These are phyloP conservation scores for Pseudocercospora pini-densiflorae DNA, from an alignment of 2,329 filamentous ascomycete genomes.

Conservation along the genomic window DNA sequence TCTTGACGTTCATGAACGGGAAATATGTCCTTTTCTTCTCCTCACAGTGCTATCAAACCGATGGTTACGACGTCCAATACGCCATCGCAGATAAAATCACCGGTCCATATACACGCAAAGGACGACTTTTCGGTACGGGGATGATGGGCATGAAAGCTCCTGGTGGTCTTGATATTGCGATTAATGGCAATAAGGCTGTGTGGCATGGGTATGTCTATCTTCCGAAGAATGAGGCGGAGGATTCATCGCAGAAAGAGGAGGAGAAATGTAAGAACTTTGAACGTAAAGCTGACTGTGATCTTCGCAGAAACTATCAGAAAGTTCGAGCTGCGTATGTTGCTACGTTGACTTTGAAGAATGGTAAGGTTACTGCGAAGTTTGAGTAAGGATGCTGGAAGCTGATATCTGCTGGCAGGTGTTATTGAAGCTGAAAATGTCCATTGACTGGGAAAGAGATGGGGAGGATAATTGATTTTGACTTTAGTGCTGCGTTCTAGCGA, in stretches of 20 bases:
- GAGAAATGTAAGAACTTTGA: constrained; percentile 12
- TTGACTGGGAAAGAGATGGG: background rate
- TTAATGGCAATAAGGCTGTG: constrained; percentile 38
- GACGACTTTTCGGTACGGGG: constrained; percentile 34
- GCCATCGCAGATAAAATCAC: constrained; percentile 32
- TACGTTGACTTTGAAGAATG: constrained; percentile 17
- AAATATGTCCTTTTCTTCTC: constrained; percentile 41
- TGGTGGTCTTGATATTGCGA: constrained; percentile 38
- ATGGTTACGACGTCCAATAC: constrained; percentile 37
- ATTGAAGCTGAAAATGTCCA: background rate
- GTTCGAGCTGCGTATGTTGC: constrained; percentile 22
- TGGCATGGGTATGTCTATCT: constrained; percentile 37
- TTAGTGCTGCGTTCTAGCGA: background rate
- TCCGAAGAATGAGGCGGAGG: background rate
- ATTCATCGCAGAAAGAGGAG: background rate
- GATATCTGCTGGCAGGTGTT: background rate
- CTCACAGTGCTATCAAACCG: constrained; percentile 35
- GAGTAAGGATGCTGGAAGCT: background rate
- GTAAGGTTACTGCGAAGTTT: constrained; percentile 11
- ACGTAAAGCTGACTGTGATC: constrained; percentile 20
- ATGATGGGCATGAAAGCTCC: constrained; percentile 34
- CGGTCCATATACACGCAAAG: constrained; percentile 34
- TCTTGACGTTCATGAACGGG: constrained; percentile 29
- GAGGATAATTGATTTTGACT: background rate
- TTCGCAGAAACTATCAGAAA: constrained; percentile 9